phyloP scores from a whole-genome alignment of 2,329 filamentous ascomycete species.

The Talaromyces sp. region DNA sequence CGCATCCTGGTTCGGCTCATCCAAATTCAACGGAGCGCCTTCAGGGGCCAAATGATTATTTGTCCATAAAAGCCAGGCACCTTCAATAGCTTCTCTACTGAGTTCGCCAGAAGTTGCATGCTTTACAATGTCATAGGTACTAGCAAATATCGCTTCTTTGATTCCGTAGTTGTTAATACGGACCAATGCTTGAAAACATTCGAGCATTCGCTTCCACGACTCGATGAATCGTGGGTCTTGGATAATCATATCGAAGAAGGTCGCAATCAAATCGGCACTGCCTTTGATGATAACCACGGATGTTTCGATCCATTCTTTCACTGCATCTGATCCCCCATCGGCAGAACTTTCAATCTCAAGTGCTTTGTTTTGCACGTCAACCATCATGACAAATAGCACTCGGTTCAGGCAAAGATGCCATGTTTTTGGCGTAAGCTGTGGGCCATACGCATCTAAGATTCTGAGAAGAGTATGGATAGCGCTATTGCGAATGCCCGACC shows the following conservation, averaged over 20 bases:
- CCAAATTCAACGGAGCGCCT: conserved; percentile 41
- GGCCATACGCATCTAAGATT: conserved; percentile 88
- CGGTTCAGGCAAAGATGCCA: conserved; percentile 81
- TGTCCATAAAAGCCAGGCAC: conserved; percentile 69
- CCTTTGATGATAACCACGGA: conserved; percentile 71
- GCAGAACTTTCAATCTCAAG: conserved; percentile 21
- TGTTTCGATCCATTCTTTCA: conserved; percentile 67
- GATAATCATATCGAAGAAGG: conserved; percentile 71
- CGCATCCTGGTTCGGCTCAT: conserved; percentile 71
- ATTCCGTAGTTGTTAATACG: conserved; percentile 65
- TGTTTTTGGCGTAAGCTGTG: conserved; percentile 70
- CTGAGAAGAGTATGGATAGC: conserved; percentile 86
- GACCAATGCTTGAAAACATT: conserved; percentile 63
- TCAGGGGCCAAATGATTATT: conserved; percentile 58
- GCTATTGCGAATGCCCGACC: conserved; percentile 48
- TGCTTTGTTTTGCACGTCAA: conserved; percentile 61
- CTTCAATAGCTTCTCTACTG: conserved; percentile 51
- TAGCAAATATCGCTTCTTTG: conserved; percentile 68
- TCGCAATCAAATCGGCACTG: conserved; percentile 68
- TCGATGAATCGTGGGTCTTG: conserved; percentile 63
- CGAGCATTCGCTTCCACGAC: conserved; percentile 72
- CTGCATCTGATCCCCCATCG: conserved; percentile 26
- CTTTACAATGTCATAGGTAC: conserved; percentile 60
- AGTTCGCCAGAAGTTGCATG: conserved; percentile 45
- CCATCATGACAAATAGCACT: conserved; percentile 74